These are phyloP conservation scores for Lyophyllum shimeji DNA, from an alignment of 768 basidiomycete genomes.

Conservation along the genomic window DNA sequence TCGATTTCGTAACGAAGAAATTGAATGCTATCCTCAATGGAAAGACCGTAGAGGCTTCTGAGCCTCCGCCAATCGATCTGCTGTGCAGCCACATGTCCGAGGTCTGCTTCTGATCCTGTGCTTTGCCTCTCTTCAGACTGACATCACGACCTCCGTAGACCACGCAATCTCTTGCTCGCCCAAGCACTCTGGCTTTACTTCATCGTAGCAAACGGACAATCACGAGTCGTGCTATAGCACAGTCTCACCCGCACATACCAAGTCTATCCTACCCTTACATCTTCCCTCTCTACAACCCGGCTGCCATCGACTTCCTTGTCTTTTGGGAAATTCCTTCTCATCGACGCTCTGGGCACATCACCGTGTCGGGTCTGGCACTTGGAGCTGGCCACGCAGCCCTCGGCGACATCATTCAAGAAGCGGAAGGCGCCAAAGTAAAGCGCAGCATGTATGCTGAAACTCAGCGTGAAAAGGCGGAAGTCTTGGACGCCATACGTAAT, in stretches of 20 bases:
- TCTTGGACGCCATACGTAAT: conserved; percentile 63
- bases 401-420: conserved; percentile 55
- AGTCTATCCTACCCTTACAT: conserved; percentile 46
- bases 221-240: conserved; percentile 32
- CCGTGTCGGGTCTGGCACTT: conserved; percentile 56
- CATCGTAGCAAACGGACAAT: conserved; percentile 49
- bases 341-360: conserved; percentile 58
- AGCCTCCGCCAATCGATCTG: conserved; percentile 58
- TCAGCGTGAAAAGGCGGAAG: conserved; percentile 62
- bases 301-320: conserved; percentile 68
- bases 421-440: conserved; percentile 63
- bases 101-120: conserved; percentile 33
- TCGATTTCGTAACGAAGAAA: conserved; percentile 51
- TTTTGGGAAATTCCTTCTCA: conserved; percentile 73
- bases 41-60: conserved; percentile 30
- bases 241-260: conserved; percentile 59
- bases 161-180: conserved; percentile 22
- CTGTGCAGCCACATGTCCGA: conserved; percentile 44
- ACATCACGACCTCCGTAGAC: conserved; percentile 15
- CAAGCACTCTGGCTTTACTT: conserved; percentile 45
- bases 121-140: conserved; percentile 3
- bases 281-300: conserved; percentile 82
- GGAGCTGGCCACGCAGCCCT: conserved; percentile 73
- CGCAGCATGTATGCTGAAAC: conserved; percentile 94
- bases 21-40: conserved; percentile 53